Evolutionary conservation across 495 filamentous ascomycete genomes (phyloP), one percentile per base, ranked within the genome.

Genomic region (Trichoderma reesei): DNA sequence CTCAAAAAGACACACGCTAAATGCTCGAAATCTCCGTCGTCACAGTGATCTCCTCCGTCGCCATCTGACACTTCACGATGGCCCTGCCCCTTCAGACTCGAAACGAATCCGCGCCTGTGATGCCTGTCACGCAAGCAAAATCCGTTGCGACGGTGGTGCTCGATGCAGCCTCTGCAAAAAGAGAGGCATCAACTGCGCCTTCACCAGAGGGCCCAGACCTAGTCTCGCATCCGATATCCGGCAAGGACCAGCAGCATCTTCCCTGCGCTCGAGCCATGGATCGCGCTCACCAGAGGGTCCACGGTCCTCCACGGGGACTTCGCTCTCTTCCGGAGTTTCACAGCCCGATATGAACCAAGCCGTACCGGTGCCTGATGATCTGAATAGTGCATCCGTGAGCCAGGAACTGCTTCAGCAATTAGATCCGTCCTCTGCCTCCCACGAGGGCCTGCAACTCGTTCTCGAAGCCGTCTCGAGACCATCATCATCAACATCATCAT

Each of bases 81-180:
- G 42, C 31, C 6, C 31, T 39, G 61, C 41, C n/a, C 37, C n/a
- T 34, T 61, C 60, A 33, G 44, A 42, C 26, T 16, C 37, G 3
- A 65, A 65, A 41, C 61, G 41, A 9, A n/a, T 46, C 4, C 59
- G 61, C 14, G 71, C 72, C 16, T 74, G 72, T 46, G 61, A 69
- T 34, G 60, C 66, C 11, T 74, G 72, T 60, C 72, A 67, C 41
- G 62, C 65, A 6, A 67, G 66, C 41, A 72, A 72, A 62, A 70
- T 67, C 2, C 70, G 70, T 37, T 74, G 72, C 64, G 67, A 71
- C 61, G 71, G 71, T 34, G 64, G 64, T 26, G 41, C 67, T 20
- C 65, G 63, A 46, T 74, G 72, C 63, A 64, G 66, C 10, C 67
- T 60, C 14, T 74, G 72, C 39, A 34, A 48, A 10, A 70, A 68